phyloP scores from a whole-genome alignment of 2,329 filamentous ascomycete species.

The Colletotrichum nymphaeae region DNA sequence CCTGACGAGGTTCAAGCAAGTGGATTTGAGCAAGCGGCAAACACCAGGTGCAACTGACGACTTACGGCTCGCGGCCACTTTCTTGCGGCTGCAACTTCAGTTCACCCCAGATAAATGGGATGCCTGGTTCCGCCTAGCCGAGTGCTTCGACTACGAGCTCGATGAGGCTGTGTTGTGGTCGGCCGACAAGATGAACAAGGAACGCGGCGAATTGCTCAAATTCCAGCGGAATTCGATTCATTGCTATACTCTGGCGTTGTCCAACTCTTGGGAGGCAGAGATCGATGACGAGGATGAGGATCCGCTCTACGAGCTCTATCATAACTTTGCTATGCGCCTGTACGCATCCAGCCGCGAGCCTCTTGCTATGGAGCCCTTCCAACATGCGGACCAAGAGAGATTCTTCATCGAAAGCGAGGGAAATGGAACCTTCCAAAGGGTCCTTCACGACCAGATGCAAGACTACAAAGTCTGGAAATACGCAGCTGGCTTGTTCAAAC shows the following conservation, averaged over 20 bases:
- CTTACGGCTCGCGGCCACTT: constrained; percentile 82
- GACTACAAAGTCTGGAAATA: constrained; percentile 73
- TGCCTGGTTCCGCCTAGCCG: constrained; percentile 88
- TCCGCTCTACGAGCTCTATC: constrained; percentile 67
- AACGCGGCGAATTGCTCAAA: constrained; percentile 77
- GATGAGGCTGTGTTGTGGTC: constrained; percentile 91
- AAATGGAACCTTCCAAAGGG: constrained; percentile 62
- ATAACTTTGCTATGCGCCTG: constrained; percentile 71
- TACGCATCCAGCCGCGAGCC: constrained; percentile 72
- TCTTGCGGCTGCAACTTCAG: constrained; percentile 84
- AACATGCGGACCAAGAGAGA: constrained; percentile 66
- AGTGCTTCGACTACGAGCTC: constrained; percentile 88
- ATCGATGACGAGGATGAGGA: constrained; percentile 60
- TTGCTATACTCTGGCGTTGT: constrained; percentile 75
- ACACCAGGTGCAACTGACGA: constrained; percentile 85
- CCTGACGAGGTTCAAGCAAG: constrained; percentile 82
- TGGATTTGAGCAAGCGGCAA: constrained; percentile 78
- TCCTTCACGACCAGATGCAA: constrained; percentile 66
- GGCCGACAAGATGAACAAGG: constrained; percentile 91
- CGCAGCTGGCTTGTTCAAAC: constrained; percentile 65
- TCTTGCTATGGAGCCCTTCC: constrained; percentile 72
- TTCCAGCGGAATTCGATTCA: constrained; percentile 86
- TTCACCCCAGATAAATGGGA: constrained; percentile 88
- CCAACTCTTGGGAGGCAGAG: constrained; percentile 61
- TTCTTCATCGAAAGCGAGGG: constrained; percentile 66